Conservation (phyloP, 495 filamentous ascomycete genomes). For the Pyronema domesticum region DNA sequence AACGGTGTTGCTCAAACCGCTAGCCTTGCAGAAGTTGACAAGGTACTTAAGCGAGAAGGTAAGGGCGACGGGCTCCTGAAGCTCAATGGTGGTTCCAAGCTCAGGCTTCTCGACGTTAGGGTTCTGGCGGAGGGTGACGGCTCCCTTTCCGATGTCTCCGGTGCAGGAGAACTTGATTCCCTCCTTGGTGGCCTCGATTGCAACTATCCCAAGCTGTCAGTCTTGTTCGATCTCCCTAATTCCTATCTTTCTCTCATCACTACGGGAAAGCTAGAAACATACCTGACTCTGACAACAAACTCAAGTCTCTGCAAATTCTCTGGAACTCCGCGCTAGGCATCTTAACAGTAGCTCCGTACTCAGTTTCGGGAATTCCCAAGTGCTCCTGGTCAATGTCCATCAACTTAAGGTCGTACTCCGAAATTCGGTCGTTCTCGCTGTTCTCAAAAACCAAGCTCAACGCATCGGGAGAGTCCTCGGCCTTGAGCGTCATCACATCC, state of each 20-base stretch:
- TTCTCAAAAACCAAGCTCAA: conserved; percentile 94
- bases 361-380: conserved; percentile 93
- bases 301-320: conserved; percentile 83
- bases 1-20: conserved; percentile 61
- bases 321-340: conserved; percentile 88
- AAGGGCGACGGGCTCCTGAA: conserved; percentile 80
- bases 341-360: conserved; percentile 77
- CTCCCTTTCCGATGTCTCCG: conserved; percentile 90
- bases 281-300: conserved; percentile 87
- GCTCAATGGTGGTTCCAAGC: conserved; percentile 67
- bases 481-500: conserved; percentile 90
- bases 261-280: conserved; percentile 18
- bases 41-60: conserved; percentile 99
- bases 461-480: conserved; percentile 86
- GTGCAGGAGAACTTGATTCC: conserved; percentile 88
- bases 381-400: conserved; percentile 99
- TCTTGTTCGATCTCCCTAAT: background rate
- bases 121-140: conserved; percentile 79
- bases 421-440: conserved; percentile 70
- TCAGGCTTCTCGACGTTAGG: conserved; percentile 81
- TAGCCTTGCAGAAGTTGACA: conserved; percentile 98
- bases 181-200: conserved; percentile 93
- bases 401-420: conserved; percentile 98
- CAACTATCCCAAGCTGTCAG: conserved; percentile 37
- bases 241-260: background rate